phyloP scores from a whole-genome alignment of 176 grass and related monocot species.

The Carex pumila region DNA sequence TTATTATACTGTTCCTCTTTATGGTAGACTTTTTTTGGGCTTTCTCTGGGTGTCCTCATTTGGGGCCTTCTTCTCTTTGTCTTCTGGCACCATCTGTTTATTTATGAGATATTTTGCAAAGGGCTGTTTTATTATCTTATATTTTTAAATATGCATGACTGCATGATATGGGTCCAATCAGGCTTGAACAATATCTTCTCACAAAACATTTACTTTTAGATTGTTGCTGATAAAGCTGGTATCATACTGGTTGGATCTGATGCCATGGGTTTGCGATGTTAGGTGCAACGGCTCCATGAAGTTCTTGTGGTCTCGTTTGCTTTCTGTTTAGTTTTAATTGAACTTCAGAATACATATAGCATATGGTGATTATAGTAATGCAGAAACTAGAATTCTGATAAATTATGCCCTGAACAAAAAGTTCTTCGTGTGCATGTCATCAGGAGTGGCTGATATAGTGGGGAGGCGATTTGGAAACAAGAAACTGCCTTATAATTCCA shows the following conservation, averaged over 20 bases:
- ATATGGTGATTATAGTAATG: background rate
- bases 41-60: background rate
- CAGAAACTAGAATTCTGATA: background rate
- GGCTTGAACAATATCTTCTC: background rate
- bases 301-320: background rate
- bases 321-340: background rate
- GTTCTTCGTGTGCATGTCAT: background rate
- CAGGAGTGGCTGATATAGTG: conserved; percentile 80
- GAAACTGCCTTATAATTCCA: conserved; percentile 70
- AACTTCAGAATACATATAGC: background rate
- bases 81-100: background rate
- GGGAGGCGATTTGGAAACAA: conserved; percentile 51
- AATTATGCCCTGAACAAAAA: background rate
- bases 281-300: background rate
- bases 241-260: background rate
- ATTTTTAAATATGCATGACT: background rate
- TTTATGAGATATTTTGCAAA: background rate
- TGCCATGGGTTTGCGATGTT: background rate
- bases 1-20: background rate
- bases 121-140: background rate
- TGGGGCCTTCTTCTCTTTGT: background rate
- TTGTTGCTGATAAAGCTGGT: background rate
- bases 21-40: background rate
- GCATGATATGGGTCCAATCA: background rate
- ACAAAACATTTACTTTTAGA: background rate